Conservation (phyloP, 768 basidiomycete species). For the Sutorius australiensis region DNA sequence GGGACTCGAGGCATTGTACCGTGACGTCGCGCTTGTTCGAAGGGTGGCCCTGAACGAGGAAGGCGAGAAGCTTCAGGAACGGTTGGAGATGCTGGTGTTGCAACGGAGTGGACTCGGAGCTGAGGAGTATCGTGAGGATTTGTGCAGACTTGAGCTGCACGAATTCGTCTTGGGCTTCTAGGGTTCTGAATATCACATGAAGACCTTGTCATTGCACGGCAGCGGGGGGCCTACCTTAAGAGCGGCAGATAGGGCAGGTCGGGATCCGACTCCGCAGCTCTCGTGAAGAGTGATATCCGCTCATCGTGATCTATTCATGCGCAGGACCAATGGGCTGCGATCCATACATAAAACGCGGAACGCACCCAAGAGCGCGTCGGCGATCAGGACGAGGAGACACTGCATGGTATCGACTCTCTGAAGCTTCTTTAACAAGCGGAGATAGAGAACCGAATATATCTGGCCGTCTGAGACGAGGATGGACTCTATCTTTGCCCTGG, state of each 20-base stretch:
- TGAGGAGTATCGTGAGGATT: slow-evolving; percentile 82
- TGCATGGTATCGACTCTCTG: slow-evolving; percentile 86
- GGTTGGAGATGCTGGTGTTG: slow-evolving; percentile 52
- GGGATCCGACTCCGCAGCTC: slow-evolving; percentile 58
- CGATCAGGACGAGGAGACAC: slow-evolving; percentile 79
- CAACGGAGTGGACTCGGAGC: slow-evolving; percentile 49
- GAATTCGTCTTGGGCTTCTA: slow-evolving; percentile 90
- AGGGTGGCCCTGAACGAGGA: slow-evolving; percentile 56
- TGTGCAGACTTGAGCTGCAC: slow-evolving; percentile 89
- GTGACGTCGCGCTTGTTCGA: slow-evolving; percentile 80
- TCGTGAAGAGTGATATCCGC: slow-evolving; percentile 72
- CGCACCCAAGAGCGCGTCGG: slow-evolving; percentile 80
- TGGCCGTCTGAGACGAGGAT: slow-evolving; percentile 78
- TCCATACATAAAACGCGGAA: slow-evolving; percentile 1
- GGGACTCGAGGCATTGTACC: slow-evolving; percentile 85
- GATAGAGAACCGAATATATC: slow-evolving; percentile 83
- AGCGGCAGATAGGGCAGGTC: slow-evolving; percentile 79
- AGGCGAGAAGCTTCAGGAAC: slow-evolving; percentile 57
- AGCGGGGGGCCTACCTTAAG: slow-evolving; percentile 50
- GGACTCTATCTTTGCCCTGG: slow-evolving; percentile 68
- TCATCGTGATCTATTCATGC: slow-evolving; percentile 72
- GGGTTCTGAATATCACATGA: slow-evolving; percentile 45
- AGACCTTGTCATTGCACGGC: neutral
- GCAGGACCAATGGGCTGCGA: neutral
- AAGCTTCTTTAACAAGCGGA: slow-evolving; percentile 83